phyloP scores from a whole-genome alignment of 164 flowering plant species.

The Vitis cinerea region DNA sequence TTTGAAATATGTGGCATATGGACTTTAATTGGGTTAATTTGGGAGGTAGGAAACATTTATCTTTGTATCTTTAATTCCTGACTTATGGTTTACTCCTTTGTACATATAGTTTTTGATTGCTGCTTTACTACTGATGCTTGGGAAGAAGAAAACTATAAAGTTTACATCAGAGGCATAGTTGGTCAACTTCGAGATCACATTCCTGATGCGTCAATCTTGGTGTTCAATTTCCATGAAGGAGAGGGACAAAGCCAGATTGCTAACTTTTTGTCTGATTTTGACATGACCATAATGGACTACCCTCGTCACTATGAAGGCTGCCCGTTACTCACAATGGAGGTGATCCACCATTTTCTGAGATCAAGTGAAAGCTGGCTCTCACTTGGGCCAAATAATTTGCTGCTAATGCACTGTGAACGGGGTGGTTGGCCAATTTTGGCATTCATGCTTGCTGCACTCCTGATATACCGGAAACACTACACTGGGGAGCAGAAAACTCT shows the following conservation, averaged over 20 bases:
- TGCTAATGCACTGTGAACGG: constrained; percentile 89
- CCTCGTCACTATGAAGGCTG: constrained; percentile 90
- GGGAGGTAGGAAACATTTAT: too few species aligned
- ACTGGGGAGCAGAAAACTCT: constrained; percentile 86
- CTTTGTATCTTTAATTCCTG: too few species aligned
- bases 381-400: constrained; percentile 69
- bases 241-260: constrained; percentile 52
- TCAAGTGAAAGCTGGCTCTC: constrained; percentile 95
- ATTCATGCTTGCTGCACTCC: constrained; percentile 88
- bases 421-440: constrained; percentile 97
- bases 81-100: neutral
- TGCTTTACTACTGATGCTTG: constrained; percentile 74
- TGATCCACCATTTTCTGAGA: constrained; percentile 83
- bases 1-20: too few species aligned
- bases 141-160: constrained; percentile 65
- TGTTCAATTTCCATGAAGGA: constrained; percentile 79
- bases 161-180: constrained; percentile 64
- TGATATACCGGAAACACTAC: constrained; percentile 78
- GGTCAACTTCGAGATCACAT: constrained; percentile 62
- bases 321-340: constrained; percentile 78
- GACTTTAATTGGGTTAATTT: too few species aligned
- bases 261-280: constrained; percentile 58
- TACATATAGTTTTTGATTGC: constrained; percentile 79
- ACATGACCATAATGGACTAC: constrained; percentile 92
- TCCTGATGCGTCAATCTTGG: constrained; percentile 82